Conservation (phyloP, 352 stramenopile species). For the Pythium dissimile region DNA sequence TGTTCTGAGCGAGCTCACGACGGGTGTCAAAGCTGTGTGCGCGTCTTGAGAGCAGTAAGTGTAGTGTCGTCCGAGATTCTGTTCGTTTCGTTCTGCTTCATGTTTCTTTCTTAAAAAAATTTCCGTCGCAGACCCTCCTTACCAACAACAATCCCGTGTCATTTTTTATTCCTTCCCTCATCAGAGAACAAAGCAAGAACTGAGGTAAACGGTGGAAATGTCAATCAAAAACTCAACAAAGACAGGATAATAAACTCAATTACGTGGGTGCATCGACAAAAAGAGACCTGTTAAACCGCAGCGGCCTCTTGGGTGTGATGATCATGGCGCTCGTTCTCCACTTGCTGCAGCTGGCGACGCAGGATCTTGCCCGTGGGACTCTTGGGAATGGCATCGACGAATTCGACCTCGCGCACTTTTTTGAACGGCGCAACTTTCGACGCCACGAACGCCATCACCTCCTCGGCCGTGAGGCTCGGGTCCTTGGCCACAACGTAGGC, state of each 20-base stretch:
- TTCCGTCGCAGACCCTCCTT: neutral
- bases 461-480: constrained; percentile 31
- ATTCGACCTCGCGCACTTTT: constrained; percentile 73
- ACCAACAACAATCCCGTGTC: neutral
- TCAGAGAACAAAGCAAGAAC: too few relatives aligned
- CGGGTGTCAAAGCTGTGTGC: neutral
- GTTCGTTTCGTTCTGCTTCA: too few relatives aligned
- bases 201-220: too few relatives aligned
- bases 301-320: neutral
- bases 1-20: constrained; percentile 14
- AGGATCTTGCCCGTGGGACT: constrained; percentile 85
- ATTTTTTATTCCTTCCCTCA: too few relatives aligned
- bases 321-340: constrained; percentile 15
- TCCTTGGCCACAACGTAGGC: constrained; percentile 87
- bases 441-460: constrained; percentile 66
- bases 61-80: too few relatives aligned
- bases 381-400: constrained; percentile 84
- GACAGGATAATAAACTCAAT: too few relatives aligned
- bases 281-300: too few relatives aligned
- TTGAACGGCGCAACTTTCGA: constrained; percentile 79
- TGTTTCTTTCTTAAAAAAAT: neutral
- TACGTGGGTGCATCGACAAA: too few relatives aligned
- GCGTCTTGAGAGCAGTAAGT: neutral
- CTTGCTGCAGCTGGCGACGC: constrained; percentile 48
- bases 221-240: too few relatives aligned